A percentile compares a stretch with the other conserved stretches of the same genome.
These are phyloP conservation scores for Calonectria ilicicola DNA, from an alignment of 2,329 filamentous ascomycete genomes.

Conservation along the genomic window DNA sequence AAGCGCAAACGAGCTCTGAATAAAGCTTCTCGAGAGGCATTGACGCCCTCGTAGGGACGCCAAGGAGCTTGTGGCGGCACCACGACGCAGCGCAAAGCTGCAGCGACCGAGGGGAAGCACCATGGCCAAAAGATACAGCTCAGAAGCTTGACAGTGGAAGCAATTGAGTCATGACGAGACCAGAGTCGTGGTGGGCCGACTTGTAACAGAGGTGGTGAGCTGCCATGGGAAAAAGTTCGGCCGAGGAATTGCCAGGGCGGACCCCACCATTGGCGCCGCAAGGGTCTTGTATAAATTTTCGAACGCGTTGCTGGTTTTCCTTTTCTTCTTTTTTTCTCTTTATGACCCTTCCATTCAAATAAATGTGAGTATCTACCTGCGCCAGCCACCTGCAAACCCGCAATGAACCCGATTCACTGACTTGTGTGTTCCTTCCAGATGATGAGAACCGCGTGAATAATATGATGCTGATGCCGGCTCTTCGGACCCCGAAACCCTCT, in stretches of 20 bases:
- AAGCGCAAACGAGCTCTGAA: conserved; percentile 33
- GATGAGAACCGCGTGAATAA: conserved; percentile 99
- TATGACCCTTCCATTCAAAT: conserved; percentile 99
- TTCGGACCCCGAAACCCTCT: conserved; percentile 83
- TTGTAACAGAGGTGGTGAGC: neutral
- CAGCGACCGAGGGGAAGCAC: conserved; percentile 41
- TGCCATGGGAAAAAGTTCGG: conserved; percentile 24
- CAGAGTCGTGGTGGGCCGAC: conserved; percentile 34
- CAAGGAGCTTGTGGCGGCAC: conserved; percentile 7
- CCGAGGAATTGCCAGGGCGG: conserved; percentile 44
- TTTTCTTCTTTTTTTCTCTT: conserved; percentile 67
- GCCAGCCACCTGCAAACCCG: neutral
- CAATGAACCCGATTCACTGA: conserved; percentile 45
- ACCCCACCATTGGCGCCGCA: conserved; percentile 39
- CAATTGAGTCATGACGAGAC: conserved; percentile 38
- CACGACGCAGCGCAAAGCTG: conserved; percentile 34
- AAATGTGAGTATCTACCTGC: conserved; percentile 76
- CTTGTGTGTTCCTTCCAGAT: conserved; percentile 69
- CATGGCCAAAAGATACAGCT: conserved; percentile 31
- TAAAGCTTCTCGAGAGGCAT: conserved; percentile 36
- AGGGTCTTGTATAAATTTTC: conserved; percentile 51
- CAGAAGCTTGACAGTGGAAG: conserved; percentile 8
- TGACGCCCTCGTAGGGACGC: conserved; percentile 25
- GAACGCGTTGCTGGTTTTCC: conserved; percentile 47
- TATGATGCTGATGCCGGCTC: conserved; percentile 82